Percentiles rank a stretch among this genome's conserved stretches.
Conservation (phyloP, 1,284 basidiomycete genomes). For the Sanghuangporus baumii region DNA sequence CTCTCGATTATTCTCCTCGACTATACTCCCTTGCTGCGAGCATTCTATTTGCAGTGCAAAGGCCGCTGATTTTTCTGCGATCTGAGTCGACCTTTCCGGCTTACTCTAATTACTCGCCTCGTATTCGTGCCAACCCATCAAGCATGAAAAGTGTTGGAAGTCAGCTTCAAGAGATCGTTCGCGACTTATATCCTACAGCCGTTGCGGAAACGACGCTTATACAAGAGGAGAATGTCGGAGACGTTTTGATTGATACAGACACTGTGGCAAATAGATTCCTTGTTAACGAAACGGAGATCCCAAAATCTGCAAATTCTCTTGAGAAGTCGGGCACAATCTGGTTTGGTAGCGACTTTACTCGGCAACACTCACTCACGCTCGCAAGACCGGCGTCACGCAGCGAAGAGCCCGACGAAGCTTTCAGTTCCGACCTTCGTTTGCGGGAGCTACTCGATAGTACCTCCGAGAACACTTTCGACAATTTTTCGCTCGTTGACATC, state of each 20-base stretch:
- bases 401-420: not conserved
- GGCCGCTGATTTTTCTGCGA: not conserved
- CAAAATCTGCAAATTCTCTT: not conserved
- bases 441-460: no score
- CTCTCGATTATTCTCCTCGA: conserved; percentile 3
- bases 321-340: not conserved
- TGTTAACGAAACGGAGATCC: not conserved
- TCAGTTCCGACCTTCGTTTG: no score
- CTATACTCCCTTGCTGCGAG: not conserved
- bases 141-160: not conserved
- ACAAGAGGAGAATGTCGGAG: not conserved
- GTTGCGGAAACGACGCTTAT: not conserved
- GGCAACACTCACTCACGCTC: not conserved
- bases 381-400: not conserved
- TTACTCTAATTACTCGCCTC: not conserved
- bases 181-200: not conserved
- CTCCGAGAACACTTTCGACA: no score
- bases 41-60: not conserved
- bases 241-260: not conserved
- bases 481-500: not conserved
- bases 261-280: not conserved
- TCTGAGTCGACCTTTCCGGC: not conserved
- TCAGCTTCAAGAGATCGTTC: not conserved
- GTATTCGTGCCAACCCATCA: not conserved
- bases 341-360: not conserved